phyloP scores from a whole-genome alignment of 2,329 filamentous ascomycete species.

The Macroventuria anomochaeta region DNA sequence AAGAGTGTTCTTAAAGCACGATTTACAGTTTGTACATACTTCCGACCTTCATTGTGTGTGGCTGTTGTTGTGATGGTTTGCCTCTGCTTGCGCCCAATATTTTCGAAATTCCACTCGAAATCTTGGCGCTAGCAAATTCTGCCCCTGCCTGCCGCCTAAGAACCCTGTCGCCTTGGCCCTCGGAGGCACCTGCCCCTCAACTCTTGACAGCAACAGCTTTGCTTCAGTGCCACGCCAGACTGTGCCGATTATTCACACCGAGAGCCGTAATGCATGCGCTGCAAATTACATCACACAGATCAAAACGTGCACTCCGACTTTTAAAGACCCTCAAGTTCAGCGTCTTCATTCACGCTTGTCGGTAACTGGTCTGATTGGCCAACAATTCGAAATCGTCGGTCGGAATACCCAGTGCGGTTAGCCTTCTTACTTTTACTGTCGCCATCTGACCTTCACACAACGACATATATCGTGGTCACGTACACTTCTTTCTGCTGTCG shows the following conservation, averaged over 20 bases:
- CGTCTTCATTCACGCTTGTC: conserved; percentile 2
- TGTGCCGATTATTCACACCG: background rate
- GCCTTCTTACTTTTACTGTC: background rate
- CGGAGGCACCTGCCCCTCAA: background rate
- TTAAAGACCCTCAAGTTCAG: background rate
- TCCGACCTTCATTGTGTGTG: conserved; percentile 51
- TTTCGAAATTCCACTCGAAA: conserved; percentile 35
- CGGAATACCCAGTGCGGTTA: conserved; percentile 11
- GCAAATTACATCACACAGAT: background rate
- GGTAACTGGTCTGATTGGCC: conserved; percentile 11
- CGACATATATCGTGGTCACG: conserved; percentile 1
- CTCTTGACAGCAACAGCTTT: background rate
- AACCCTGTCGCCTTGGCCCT: background rate
- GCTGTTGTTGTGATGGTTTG: conserved; percentile 18
- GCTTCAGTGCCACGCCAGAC: background rate
- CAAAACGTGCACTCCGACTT: background rate
- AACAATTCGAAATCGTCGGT: background rate
- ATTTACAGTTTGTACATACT: conserved; percentile 38
- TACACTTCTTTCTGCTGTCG: background rate
- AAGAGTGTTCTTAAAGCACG: background rate
- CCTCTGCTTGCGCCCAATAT: conserved; percentile 27
- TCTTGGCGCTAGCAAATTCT: conserved; percentile 11
- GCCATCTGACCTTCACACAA: conserved; percentile 3
- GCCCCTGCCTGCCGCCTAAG: background rate
- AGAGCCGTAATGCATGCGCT: background rate